Base-by-base conservation (phyloP, 2,329 filamentous ascomycete species). In the Aspergillus carbonarius region DNA sequence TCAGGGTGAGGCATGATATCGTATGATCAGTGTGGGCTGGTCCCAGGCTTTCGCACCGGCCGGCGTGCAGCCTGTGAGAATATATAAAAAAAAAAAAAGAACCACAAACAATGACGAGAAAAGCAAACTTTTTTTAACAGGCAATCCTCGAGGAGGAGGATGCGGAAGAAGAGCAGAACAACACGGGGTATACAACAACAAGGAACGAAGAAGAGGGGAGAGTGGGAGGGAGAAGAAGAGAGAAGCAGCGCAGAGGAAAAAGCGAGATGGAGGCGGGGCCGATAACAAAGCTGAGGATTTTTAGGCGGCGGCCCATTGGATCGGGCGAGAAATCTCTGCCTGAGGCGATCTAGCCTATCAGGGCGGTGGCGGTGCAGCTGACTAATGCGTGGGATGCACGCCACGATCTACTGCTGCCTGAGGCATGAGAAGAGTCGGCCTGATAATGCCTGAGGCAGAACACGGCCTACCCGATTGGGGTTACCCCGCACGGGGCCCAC, bases 1-100 rank as follows among this genome's bases (percentile, higher is more conserved):
- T 72, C 74, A 58, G 74, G 70, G 60, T 82, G 80, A 67, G 80
- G 81, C 80, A 82, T 82, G 44, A 48, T 48, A 48, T 48, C 44
- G 44, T 48, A 32, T 10, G 44, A 18, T 30, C 15, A 17, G 25
- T 30, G 15, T 30, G 15, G 15, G 50, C 10, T 18, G 27, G 37
- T 42, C n/a, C 18, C 7, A 34, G 51, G 50, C 50, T 27, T n/a
- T 25, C 35, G 27, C 35, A 39, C 50, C 25, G 35, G 50, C 25
- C 55, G 49, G 25, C 30, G 42, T 40, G 18, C 25, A 18, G 35
- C 49, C 48, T 46, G 23, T 27, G 40, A 42, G 20, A 51, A 34
- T 53, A 40, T 23, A 23, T 3, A 47, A 59, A 35, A 46, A 25
- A 17, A 25, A 47, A 59, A 35, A 46, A 25, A 17, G 20, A 60